phyloP scores from a whole-genome alignment of 2,329 filamentous ascomycete species.

The Parascedosporium putredinis region DNA sequence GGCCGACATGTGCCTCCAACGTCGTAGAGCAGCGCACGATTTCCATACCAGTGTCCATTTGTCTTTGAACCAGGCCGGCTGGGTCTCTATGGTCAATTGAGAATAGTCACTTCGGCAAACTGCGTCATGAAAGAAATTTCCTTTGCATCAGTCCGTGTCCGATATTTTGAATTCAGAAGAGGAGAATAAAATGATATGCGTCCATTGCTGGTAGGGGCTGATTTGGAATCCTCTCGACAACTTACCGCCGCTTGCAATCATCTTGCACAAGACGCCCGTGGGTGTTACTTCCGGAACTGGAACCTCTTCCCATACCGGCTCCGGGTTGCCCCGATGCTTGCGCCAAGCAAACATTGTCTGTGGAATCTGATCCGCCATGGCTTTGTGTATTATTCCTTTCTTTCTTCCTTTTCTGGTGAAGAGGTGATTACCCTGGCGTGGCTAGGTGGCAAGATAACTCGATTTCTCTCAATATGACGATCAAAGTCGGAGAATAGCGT shows the following conservation, averaged over 20 bases:
- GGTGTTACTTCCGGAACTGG: constrained; percentile 16
- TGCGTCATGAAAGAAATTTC: too few species aligned
- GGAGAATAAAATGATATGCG: too few species aligned
- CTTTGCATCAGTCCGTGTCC: too few species aligned
- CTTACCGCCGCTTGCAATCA: constrained; percentile 21
- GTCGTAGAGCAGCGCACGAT: too few species aligned
- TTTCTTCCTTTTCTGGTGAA: too few species aligned
- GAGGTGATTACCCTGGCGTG: background rate
- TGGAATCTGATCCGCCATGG: constrained; percentile 12
- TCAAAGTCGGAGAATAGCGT: too few species aligned
- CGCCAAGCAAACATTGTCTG: constrained; percentile 24
- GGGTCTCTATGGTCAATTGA: constrained; percentile 18
- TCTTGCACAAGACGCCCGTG: constrained; percentile 20
- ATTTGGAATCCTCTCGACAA: too few species aligned
- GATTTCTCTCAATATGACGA: background rate
- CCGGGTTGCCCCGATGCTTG: constrained; percentile 21
- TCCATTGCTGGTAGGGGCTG: too few species aligned
- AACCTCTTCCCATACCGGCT: constrained; percentile 19
- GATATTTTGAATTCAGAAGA: too few species aligned
- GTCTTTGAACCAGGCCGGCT: constrained; percentile 18
- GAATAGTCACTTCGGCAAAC: constrained; percentile 24
- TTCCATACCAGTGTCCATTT: constrained; percentile 16
- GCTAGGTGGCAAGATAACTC: background rate
- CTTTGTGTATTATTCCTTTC: too few species aligned
- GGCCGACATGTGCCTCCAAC: too few species aligned